Evolutionary conservation across 2,329 filamentous ascomycete species (phyloP).

Genomic region (Tolypocladium pustulatum): DNA sequence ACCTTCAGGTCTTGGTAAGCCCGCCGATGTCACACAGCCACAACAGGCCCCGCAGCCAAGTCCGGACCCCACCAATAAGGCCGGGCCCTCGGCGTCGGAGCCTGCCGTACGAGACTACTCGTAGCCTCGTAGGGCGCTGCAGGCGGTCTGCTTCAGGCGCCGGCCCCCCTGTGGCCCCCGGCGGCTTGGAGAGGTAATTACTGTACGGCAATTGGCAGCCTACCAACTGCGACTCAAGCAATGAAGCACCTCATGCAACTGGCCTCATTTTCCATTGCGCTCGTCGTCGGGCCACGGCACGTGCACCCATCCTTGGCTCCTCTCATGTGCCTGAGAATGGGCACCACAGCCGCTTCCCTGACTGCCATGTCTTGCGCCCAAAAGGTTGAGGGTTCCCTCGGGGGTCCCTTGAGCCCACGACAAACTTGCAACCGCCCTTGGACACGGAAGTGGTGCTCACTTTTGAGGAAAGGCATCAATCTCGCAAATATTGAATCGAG

Average conservation of each 20-base stretch:
- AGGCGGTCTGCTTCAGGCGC: neutral
- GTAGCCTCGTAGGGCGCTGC: neutral
- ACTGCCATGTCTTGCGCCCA: neutral
- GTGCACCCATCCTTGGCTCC: neutral
- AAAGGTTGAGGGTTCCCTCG: neutral
- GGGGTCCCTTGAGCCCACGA: no score
- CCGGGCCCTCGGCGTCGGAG: neutral
- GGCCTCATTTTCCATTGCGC: neutral
- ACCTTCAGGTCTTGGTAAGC: neutral
- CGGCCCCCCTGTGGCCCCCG: neutral
- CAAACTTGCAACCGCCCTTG: no score
- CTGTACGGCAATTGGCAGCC: no score
- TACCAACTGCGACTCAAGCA: no score
- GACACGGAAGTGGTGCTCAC: no score
- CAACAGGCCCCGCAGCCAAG: neutral
- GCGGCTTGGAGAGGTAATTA: no score
- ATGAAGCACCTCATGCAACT: no score
- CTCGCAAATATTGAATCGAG: neutral
- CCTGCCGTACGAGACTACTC: neutral
- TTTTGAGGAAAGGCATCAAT: no score
- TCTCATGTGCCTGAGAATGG: neutral
- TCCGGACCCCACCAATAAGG: neutral
- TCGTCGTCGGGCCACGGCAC: neutral
- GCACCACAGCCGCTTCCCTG: neutral
- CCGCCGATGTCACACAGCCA: neutral